Evolutionary conservation across 805 yeast genomes (phyloP), one percentile per base, ranked within the genome.

Genomic region (Kuraishia borneana): DNA sequence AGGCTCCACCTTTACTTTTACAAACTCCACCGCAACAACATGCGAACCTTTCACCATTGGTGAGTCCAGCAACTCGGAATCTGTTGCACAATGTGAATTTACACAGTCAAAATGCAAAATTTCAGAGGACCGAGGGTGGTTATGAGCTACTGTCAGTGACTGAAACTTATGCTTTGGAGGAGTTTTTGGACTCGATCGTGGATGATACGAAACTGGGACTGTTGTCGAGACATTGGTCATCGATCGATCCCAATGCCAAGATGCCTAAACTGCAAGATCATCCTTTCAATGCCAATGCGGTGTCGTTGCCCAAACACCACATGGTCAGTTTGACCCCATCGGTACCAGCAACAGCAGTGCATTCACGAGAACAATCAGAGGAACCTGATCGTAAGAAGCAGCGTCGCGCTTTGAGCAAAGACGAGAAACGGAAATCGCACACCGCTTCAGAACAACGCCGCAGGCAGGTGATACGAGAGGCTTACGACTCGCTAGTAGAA

Each of bases 391-490:
- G 10, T 7, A 21, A 10, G 23, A 21, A 21, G 10, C 10, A 21
- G 7, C 23, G 7, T 10, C 23, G 10, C 23, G 10, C 10, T 10
- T 21, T 60, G 18, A 37, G 52, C 5, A 51, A 47, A 30, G 50
- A 55, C 30, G 62, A 62, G 39, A 58, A 53, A 36, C 45, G 61
- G 30, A 33, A 42, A 21, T 51, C 56, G 34, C 68, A 62, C 42
- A 54, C 61, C 7, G 44, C 51, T 17, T 53, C 60, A 18, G 68
- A 62, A 42, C 63, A 61, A 40, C 51, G 49, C 36, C 44, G 68
- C 21, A 45, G 68, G 30, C 43, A 47, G 26, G 43, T 50, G 36
- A 61, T 63, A 18, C 59, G 55, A 36, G 48, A 45, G 10, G 57
- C 67, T 2, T 62, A 56, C 40, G 62, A 60, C 27, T 30, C 45